phyloP scores from a whole-genome alignment of 129 eudicot genomes.

The Helianthus annuus region HanXRQr2.0-SUNRISE NC_035439.2:97098097-97098596 shows the following conservation, averaged over 20 bases:
- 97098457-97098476: not conserved
- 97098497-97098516: not conserved
- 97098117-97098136: conserved; percentile 71
- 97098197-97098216: not conserved
- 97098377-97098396: not conserved
- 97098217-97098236: conserved; percentile 4
- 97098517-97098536: not conserved
- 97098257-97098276: not conserved
- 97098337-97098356: conserved; percentile 5
- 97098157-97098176: conserved; percentile 76
- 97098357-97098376: not conserved
- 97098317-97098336: conserved; percentile 39
- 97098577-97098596: no score
- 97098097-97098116: conserved; percentile 54
- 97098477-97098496: not conserved
- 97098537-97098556: not conserved
- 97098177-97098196: conserved; percentile 61
- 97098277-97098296: conserved; percentile 49
- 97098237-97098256: not conserved
- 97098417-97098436: no score
- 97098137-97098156: conserved; percentile 65
- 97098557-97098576: not conserved
- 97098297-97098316: conserved; percentile 32
- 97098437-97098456: no score
- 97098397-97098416: not conserved